Evolutionary conservation across 768 basidiomycete species (phyloP).

Genomic region (Wakefieldia striispora): DNA sequence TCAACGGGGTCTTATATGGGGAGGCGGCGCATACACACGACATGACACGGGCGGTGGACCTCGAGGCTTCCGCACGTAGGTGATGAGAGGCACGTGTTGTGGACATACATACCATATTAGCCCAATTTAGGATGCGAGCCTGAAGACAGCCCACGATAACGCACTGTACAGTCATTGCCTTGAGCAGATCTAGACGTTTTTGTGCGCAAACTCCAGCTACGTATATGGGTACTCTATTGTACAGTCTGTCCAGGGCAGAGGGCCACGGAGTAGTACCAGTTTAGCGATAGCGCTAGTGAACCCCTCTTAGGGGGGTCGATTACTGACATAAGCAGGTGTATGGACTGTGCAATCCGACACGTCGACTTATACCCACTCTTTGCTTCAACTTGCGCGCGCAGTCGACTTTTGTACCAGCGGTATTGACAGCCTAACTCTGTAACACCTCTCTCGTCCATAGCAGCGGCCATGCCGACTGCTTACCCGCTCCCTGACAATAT

Average conservation of each 20-base stretch:
- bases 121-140: no score
- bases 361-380: slow-evolving; percentile 12
- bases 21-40: slow-evolving; percentile 21
- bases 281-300: no score
- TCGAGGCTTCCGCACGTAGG: slow-evolving; percentile 31
- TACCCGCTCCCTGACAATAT: slow-evolving; percentile 70
- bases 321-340: slow-evolving; percentile 6
- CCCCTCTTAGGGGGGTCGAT: slow-evolving; percentile 8
- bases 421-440: neutral
- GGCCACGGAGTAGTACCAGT: no score
- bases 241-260: no score
- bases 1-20: slow-evolving; percentile 34
- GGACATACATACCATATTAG: no score
- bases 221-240: no score
- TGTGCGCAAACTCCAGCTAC: no score
- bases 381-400: no score
- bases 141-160: no score
- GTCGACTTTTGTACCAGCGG: no score
- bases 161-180: slow-evolving; percentile 12
- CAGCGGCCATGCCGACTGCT: slow-evolving; percentile 66
- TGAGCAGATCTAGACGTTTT: neutral
- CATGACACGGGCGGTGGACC: slow-evolving; percentile 14
- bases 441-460: no score
- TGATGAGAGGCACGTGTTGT: slow-evolving; percentile 24
- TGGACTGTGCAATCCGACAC: no score